A percentile compares a stretch with the other conserved stretches of the same genome.
These are phyloP conservation scores for Xylariaceae sp. DNA, from an alignment of 2,329 filamentous ascomycete species.

Conservation along the genomic window DNA sequence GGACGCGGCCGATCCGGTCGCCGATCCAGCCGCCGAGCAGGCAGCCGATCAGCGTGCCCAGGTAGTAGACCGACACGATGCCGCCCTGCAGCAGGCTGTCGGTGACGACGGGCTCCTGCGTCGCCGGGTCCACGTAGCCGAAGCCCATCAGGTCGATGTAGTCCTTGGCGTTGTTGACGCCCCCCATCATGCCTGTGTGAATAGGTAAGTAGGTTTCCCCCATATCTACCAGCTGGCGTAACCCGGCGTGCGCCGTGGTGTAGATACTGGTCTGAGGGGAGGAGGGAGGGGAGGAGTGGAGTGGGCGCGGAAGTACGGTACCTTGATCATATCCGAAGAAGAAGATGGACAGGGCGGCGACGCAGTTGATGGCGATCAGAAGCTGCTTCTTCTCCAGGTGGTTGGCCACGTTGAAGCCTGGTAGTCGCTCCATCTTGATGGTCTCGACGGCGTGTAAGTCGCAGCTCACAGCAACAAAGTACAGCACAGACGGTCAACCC, in stretches of 20 bases:
- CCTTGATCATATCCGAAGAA: slow-evolving; percentile 58
- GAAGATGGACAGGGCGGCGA: slow-evolving; percentile 59
- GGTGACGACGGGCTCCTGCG: slow-evolving; percentile 44
- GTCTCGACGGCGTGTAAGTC: background rate
- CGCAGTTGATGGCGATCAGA: slow-evolving; percentile 43
- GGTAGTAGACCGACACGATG: slow-evolving; percentile 49
- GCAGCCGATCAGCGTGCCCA: slow-evolving; percentile 55
- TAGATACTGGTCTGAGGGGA: background rate
- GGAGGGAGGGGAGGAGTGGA: slow-evolving; percentile 35
- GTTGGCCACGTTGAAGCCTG: slow-evolving; percentile 25
- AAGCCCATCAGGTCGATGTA: slow-evolving; percentile 60
- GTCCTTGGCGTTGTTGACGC: slow-evolving; percentile 57
- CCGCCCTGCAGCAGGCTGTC: slow-evolving; percentile 55
- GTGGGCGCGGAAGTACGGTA: too few relatives aligned
- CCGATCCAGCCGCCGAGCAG: slow-evolving; percentile 57
- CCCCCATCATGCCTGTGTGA: slow-evolving; percentile 50
- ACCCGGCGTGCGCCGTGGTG: slow-evolving; percentile 1
- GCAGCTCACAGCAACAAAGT: too few relatives aligned
- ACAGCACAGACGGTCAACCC: too few relatives aligned
- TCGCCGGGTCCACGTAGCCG: slow-evolving; percentile 47
- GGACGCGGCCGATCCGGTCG: slow-evolving; percentile 54
- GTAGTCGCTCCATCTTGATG: slow-evolving; percentile 25
- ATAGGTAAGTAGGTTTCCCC: too few relatives aligned
- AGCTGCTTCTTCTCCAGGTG: slow-evolving; percentile 24
- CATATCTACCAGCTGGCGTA: too few relatives aligned